phyloP scores from a whole-genome alignment of 1,139 yeast genomes.

The Nakaseomyces sp. region DNA sequence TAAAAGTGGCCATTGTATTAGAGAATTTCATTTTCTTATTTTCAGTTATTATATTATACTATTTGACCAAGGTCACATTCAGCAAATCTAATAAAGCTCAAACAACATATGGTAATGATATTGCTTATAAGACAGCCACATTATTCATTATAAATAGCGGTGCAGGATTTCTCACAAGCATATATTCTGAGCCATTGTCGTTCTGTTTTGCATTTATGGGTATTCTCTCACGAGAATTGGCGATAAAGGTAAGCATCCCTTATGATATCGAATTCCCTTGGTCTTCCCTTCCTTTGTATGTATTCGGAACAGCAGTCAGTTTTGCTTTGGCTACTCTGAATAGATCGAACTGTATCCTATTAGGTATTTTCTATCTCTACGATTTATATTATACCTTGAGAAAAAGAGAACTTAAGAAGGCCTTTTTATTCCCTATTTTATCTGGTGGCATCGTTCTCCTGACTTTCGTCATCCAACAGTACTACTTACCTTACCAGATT shows the following conservation, averaged over 20 bases:
- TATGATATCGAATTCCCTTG: slow-evolving; percentile 12
- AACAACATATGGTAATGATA: slow-evolving; percentile 9
- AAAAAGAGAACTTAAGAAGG: slow-evolving; percentile 13
- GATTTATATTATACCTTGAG: slow-evolving; percentile 39
- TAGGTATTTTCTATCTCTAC: slow-evolving; percentile 58
- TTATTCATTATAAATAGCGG: slow-evolving; percentile 63
- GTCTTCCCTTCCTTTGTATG: slow-evolving; percentile 14
- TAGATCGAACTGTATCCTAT: slow-evolving; percentile 66
- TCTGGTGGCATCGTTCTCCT: slow-evolving; percentile 50
- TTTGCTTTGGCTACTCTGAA: slow-evolving; percentile 53
- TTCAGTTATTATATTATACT: slow-evolving; percentile 44
- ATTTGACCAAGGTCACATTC: slow-evolving; percentile 37
- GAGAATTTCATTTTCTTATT: slow-evolving; percentile 48
- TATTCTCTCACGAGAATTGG: slow-evolving; percentile 41
- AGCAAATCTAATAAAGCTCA: slow-evolving; percentile 14
- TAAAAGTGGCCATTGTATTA: slow-evolving; percentile 39
- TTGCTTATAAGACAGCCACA: slow-evolving; percentile 33
- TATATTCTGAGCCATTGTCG: slow-evolving; percentile 72
- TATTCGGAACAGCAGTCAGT: slow-evolving; percentile 48
- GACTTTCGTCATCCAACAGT: slow-evolving; percentile 41
- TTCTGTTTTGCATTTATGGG: slow-evolving; percentile 59
- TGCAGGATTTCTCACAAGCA: slow-evolving; percentile 66
- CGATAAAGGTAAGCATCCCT: slow-evolving; percentile 19
- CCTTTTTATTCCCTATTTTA: slow-evolving; percentile 33
- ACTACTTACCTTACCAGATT: slow-evolving; percentile 40